These are phyloP conservation scores for Guyanaporus albipodus DNA, from an alignment of 768 basidiomycete genomes.

Conservation along the genomic window DNA sequence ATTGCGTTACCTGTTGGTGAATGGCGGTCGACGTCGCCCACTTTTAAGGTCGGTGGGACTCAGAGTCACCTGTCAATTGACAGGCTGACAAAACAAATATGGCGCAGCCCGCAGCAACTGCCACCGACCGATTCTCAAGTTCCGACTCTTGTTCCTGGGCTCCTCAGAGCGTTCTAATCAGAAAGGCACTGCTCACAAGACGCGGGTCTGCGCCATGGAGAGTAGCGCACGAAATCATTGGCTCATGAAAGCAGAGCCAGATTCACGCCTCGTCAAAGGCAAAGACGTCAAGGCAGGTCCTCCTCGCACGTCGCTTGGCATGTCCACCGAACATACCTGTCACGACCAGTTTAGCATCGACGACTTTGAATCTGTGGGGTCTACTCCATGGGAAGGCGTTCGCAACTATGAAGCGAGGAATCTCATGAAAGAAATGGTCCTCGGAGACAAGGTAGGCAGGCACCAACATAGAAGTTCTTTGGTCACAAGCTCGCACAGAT, in stretches of 20 bases:
- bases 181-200: no score
- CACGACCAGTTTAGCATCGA: slow-evolving; percentile 76
- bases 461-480: neutral
- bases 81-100: neutral
- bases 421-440: slow-evolving; percentile 76
- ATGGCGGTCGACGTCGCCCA: neutral
- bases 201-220: neutral
- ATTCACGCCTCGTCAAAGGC: slow-evolving; percentile 79
- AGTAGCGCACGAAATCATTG: slow-evolving; percentile 37
- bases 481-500: slow-evolving; percentile 43
- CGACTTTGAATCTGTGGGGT: slow-evolving; percentile 69
- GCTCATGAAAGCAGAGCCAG: slow-evolving; percentile 86
- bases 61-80: neutral
- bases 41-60: slow-evolving; percentile 11
- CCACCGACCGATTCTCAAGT: no score
- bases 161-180: no score
- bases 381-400: slow-evolving; percentile 86
- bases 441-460: slow-evolving; percentile 62
- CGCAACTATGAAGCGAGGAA: slow-evolving; percentile 81
- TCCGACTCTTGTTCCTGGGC: no score
- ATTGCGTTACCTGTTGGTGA: slow-evolving; percentile 6
- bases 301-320: neutral
- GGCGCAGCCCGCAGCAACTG: slow-evolving; percentile 3
- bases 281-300: slow-evolving; percentile 72
- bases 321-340: neutral